Evolutionary conservation across 192 early-diverging fungal genomes (phyloP).

Genomic region (Haplosporangium gracile): DNA sequence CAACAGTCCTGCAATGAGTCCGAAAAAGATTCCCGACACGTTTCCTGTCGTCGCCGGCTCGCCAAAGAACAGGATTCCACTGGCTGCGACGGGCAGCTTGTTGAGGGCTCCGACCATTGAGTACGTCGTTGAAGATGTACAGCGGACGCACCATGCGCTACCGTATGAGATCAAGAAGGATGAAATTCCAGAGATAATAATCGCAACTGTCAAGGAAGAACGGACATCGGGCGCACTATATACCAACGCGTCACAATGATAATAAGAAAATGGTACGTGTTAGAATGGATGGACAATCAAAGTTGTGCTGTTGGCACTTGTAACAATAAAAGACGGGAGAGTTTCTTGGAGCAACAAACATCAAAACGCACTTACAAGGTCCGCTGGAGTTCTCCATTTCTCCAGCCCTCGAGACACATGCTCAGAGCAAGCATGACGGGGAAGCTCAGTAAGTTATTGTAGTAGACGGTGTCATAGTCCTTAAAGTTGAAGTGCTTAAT

Average conservation of each 20-base stretch:
- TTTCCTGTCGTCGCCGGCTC: conserved; percentile 87
- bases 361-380: conserved; percentile 64
- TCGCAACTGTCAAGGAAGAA: conserved; percentile 70
- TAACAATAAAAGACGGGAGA: too few relatives aligned
- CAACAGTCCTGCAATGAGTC: conserved; percentile 81
- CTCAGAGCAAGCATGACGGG: conserved; percentile 83
- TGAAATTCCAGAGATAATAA: conserved; percentile 83
- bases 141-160: conserved; percentile 86
- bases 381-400: conserved; percentile 65
- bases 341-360: not conserved
- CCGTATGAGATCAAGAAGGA: conserved; percentile 94
- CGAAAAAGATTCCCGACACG: conserved; percentile 90
- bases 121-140: conserved; percentile 84
- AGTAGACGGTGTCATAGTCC: conserved; percentile 98
- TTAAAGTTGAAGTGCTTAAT: conserved; percentile 93
- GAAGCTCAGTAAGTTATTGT: conserved; percentile 93
- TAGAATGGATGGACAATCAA: not conserved
- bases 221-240: conserved; percentile 61
- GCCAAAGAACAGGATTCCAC: conserved; percentile 96
- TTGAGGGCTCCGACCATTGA: conserved; percentile 99
- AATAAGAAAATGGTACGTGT: not conserved
- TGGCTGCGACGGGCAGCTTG: conserved; percentile 95
- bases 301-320: too few relatives aligned
- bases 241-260: not conserved
- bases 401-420: conserved; percentile 78